Base-by-base conservation (phyloP, 306 rosid genomes). In the Prunus salicina region DNA sequence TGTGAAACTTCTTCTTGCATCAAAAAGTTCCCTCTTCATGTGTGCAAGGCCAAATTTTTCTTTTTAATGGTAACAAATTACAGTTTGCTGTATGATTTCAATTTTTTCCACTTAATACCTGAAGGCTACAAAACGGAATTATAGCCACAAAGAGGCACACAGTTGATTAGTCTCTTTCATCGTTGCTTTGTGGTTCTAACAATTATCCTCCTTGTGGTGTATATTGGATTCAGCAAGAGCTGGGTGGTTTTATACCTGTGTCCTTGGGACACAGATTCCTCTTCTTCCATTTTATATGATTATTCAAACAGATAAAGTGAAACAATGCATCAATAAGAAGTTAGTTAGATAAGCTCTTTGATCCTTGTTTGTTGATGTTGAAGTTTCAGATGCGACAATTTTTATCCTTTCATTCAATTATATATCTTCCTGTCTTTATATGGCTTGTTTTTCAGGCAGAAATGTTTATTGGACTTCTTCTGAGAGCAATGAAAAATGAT, bases 401-500 rank as follows among this genome's bases (percentile, higher is more conserved):
- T 70, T 53, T 56, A 25, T 70, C 79, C 32, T 43, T n/a, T 18
- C 14, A 55, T 47, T 69, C 58, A 45, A 30, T 41, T 73, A 28
- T 24, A 60, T 67, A 57, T n/a, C 47, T 34, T 64, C 12, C 25
- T 32, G 65, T 71, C 53, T 32, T 77, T 56, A 78, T 1, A 20
- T 67, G 79, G 15, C 55, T 64, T 62, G 19, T 34, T 76, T 75
- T 81, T 50, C 90, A 95, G 99, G 91, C 90, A 43, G 99, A 95
- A 81, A 92, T 93, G 96, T 95, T 95, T 62, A 82, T 95, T 69
- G 99, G 92, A 64, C 99, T 95, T 76, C 82, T 95, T 72, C 84
- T 92, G 25, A 84, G 96, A 78, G 96, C 99, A 67, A 92, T 95
- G 99, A 95, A 92, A 81, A 84, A 82, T 78, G 99, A 95, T 85